phyloP scores from a whole-genome alignment of 495 filamentous ascomycete genomes.

The Aspergillus baeticus region DNA sequence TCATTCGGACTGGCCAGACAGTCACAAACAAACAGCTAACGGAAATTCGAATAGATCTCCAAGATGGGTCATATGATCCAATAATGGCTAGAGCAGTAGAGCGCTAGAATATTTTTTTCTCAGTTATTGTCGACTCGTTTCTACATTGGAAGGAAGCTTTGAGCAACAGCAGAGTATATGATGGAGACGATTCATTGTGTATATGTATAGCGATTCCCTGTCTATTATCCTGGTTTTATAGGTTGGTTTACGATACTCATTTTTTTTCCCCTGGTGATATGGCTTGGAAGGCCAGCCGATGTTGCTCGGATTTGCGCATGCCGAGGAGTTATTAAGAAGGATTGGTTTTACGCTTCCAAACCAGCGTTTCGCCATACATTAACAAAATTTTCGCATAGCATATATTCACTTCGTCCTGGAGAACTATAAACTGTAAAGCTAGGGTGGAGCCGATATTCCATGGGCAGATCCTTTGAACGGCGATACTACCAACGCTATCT shows the following conservation, averaged over 20 bases:
- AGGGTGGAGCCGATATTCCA: too few species aligned
- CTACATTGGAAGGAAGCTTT: background rate
- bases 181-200: conserved; percentile 7
- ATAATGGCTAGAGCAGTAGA: conserved; percentile 20
- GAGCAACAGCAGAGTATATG: background rate
- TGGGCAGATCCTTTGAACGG: too few species aligned
- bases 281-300: background rate
- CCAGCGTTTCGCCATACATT: background rate
- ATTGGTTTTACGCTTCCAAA: background rate
- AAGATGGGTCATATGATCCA: conserved; percentile 72
- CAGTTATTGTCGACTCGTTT: conserved; percentile 8
- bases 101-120: conserved; percentile 5
- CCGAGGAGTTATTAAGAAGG: background rate
- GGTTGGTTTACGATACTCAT: conserved; percentile 3
- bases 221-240: conserved; percentile 8
- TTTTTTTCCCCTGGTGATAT: conserved; percentile 10
- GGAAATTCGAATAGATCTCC: conserved; percentile 46
- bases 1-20: too few species aligned
- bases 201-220: conserved; percentile 13
- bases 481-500: too few species aligned
- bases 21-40: conserved; percentile 10
- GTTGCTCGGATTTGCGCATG: background rate
- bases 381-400: too few species aligned
- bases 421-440: too few species aligned
- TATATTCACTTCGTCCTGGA: too few species aligned